These are phyloP conservation scores for Kernera saxatilis DNA, from an alignment of 345 rosid species.

Conservation along the genomic window DNA sequence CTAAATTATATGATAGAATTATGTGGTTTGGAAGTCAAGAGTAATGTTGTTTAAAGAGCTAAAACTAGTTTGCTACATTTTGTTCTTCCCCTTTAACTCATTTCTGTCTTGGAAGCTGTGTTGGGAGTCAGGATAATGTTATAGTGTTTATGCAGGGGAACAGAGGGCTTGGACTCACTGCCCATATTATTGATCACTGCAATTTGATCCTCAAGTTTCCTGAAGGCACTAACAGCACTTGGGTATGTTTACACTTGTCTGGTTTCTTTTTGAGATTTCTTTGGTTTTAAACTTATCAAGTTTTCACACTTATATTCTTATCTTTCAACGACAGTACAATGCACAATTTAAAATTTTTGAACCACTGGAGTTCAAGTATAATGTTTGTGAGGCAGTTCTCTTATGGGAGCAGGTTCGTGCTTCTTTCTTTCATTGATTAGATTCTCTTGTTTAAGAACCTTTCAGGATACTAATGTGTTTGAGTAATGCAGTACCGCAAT, in stretches of 20 bases:
- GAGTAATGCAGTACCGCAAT: constrained; percentile 74
- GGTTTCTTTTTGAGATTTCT: neutral
- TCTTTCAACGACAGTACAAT: constrained; percentile 60
- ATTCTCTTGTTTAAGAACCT: neutral
- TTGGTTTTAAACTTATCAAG: neutral
- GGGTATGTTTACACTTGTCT: constrained; percentile 47
- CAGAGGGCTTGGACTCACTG: constrained; percentile 88
- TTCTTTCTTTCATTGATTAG: neutral
- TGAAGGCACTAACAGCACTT: constrained; percentile 87
- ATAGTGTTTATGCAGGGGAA: constrained; percentile 44
- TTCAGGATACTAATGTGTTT: constrained; percentile 7
- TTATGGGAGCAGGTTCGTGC: constrained; percentile 93
- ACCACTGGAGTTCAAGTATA: constrained; percentile 83
- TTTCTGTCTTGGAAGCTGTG: neutral
- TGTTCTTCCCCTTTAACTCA: neutral
- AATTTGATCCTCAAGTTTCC: constrained; percentile 84
- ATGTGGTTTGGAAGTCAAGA: neutral
- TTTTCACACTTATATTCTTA: neutral
- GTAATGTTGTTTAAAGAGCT: neutral
- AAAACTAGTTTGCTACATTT: neutral
- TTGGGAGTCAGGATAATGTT: neutral
- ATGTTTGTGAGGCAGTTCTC: constrained; percentile 81
- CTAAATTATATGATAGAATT: neutral
- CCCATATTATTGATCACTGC: constrained; percentile 69
- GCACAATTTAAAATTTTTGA: constrained; percentile 77